Conservation (phyloP, 495 filamentous ascomycete species). For the Aspergillus sclerotioniger region DNA sequence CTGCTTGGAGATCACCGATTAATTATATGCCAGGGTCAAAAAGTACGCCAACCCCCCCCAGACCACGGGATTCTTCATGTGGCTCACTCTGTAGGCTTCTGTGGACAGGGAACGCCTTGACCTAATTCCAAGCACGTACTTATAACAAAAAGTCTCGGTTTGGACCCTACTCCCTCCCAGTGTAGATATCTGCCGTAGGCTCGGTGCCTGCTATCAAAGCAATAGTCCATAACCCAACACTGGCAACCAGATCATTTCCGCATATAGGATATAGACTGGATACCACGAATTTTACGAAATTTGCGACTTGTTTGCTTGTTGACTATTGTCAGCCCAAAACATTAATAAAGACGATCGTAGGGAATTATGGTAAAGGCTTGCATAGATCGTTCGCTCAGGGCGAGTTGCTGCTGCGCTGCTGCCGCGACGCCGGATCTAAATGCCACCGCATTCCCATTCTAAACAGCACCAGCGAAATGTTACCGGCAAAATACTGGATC, state of each 20-base stretch:
- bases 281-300: background rate
- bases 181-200: no score
- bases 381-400: slow-evolving; percentile 4
- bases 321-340: background rate
- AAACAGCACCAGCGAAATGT: slow-evolving; percentile 20
- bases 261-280: background rate
- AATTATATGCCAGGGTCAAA: background rate
- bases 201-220: no score
- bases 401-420: background rate
- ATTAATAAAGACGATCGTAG: background rate
- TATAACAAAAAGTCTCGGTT: no score
- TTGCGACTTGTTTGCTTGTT: background rate
- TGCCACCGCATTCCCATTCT: slow-evolving; percentile 23
- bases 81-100: background rate
- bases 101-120: background rate
- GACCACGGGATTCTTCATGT: background rate
- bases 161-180: no score
- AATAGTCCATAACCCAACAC: no score
- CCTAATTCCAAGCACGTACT: background rate
- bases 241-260: background rate
- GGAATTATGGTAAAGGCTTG: background rate
- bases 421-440: slow-evolving; percentile 5
- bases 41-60: background rate
- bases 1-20: background rate
- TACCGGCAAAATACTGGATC: slow-evolving; percentile 22